These are phyloP conservation scores for Saitozyma podzolica DNA, from an alignment of 768 basidiomycete genomes.

Conservation along the genomic window DNA sequence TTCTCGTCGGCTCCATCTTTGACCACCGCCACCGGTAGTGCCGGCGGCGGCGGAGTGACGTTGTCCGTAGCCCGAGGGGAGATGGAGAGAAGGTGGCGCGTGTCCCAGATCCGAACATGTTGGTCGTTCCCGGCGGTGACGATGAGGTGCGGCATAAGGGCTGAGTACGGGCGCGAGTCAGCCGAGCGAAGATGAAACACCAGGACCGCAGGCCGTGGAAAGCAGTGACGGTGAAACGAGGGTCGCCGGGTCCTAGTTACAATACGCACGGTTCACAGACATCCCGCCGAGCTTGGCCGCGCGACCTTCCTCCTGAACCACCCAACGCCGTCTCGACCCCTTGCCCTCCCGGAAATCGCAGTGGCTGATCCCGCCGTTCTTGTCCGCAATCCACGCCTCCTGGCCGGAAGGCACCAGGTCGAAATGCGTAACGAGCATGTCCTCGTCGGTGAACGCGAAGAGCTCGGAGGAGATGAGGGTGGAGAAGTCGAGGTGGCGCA, in stretches of 20 bases:
- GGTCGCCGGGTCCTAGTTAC: neutral
- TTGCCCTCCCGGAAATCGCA: slow-evolving; percentile 44
- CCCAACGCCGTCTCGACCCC: slow-evolving; percentile 35
- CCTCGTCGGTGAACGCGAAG: slow-evolving; percentile 50
- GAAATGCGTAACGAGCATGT: slow-evolving; percentile 53
- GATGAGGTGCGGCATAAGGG: slow-evolving; percentile 45
- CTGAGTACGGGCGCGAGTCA: slow-evolving; percentile 26
- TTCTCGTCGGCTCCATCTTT: slow-evolving; percentile 5
- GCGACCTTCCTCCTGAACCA: slow-evolving; percentile 40
- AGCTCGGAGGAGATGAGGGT: slow-evolving; percentile 50
- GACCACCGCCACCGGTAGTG: neutral
- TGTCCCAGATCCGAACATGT: slow-evolving; percentile 51
- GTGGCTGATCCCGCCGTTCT: slow-evolving; percentile 50
- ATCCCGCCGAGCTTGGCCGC: slow-evolving; percentile 53
- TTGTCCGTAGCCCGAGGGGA: slow-evolving; percentile 9
- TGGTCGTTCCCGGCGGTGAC: slow-evolving; percentile 52
- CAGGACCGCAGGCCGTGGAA: neutral
- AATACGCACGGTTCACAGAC: slow-evolving; percentile 46
- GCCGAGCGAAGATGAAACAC: neutral
- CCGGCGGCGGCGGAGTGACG: slow-evolving; percentile 7
- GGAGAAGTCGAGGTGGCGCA: slow-evolving; percentile 52
- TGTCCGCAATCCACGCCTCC: slow-evolving; percentile 50
- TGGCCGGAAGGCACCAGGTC: slow-evolving; percentile 51
- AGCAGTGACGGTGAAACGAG: slow-evolving; percentile 9
- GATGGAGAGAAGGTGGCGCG: slow-evolving; percentile 36